Percentiles rank a stretch among this genome's conserved stretches.
phyloP scores from a whole-genome alignment of 805 yeast genomes.

The Jamesozyma lodderae region DNA sequence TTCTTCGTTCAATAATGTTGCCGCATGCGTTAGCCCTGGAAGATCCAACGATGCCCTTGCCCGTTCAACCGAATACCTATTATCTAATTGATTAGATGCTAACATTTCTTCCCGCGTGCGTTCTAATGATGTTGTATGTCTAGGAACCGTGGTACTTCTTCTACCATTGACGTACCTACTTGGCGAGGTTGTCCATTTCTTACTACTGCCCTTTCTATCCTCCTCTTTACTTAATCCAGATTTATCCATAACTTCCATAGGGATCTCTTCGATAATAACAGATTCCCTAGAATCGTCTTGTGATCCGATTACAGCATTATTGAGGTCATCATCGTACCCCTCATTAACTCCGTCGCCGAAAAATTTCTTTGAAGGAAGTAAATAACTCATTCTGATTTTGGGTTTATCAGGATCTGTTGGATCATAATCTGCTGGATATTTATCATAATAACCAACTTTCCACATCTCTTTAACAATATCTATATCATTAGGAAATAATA shows the following conservation, averaged over 20 bases:
- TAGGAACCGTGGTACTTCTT: conserved; percentile 11
- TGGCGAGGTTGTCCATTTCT: conserved; percentile 14
- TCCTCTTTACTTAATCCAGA: background rate
- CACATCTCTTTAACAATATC: conserved; percentile 71
- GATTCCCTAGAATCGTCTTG: conserved; percentile 20
- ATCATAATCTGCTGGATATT: conserved; percentile 60
- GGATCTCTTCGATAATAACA: conserved; percentile 34
- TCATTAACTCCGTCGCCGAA: background rate
- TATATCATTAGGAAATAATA: conserved; percentile 55
- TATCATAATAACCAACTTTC: conserved; percentile 53
- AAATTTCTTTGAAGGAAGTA: background rate
- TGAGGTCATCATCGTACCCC: background rate
- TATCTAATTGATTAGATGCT: conserved; percentile 31
- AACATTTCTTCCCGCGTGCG: conserved; percentile 32
- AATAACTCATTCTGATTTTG: conserved; percentile 27
- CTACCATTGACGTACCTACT: background rate
- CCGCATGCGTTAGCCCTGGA: conserved; percentile 36
- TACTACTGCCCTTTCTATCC: conserved; percentile 4
- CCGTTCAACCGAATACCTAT: conserved; percentile 33
- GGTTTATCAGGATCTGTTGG: conserved; percentile 72
- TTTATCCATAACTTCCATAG: conserved; percentile 23
- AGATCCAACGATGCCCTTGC: conserved; percentile 35
- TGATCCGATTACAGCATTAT: conserved; percentile 1
- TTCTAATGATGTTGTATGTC: conserved; percentile 30
- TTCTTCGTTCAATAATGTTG: conserved; percentile 6